Base-by-base conservation (phyloP, 257 asterid species). In the Jasminum sambac region DNA sequence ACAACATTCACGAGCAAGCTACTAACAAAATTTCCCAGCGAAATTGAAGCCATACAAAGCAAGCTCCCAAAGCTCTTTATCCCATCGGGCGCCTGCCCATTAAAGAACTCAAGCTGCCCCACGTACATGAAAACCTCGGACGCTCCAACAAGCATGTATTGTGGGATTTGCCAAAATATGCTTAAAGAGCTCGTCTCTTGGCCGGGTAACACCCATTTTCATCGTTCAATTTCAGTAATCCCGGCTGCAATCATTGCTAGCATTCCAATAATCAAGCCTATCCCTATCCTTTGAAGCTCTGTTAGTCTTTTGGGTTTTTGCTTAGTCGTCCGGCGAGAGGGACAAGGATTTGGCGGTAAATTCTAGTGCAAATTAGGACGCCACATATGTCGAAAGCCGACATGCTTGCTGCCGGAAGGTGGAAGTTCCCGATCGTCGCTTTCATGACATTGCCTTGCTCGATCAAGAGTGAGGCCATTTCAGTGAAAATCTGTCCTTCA, bases 111-210 rank as follows among this genome's bases (percentile, higher is more conserved):
- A 44, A 90, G 74, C 44, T 88, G 95, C 10, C 95, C 96, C 0
- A 90, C 86, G 30, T 90, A 90, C 96, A 90, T 90, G 61, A 90
- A 90, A 13, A 90, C 96, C 73, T 90, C 96, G 0, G 96, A 90
- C 5, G 96, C 95, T 5, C 96, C 96, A 1, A 90, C 95, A 34
- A 88, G 63, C 1, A 79, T 82, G 66, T 86, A 90, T 37, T 90
- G 97, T 5, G 95, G 97, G 8, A 86, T 66, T 72, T 90, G 95
- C 95, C 97, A 90, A 10, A 86, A 74, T 60, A 90, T 82, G 70
- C 88, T 85, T 57, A 90, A 65, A 1, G 70, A 17, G 72, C 95
- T 88, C 6, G 61, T 63, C 1, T 69, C 72, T 34, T 82, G n/a
- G 0, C 74, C 85, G 0, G 81, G 83, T 25, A 68, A 38, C 0